Evolutionary conservation across 202 grass and related monocot species (phyloP).

Genomic region (Cymbopogon flexuosus): DNA sequence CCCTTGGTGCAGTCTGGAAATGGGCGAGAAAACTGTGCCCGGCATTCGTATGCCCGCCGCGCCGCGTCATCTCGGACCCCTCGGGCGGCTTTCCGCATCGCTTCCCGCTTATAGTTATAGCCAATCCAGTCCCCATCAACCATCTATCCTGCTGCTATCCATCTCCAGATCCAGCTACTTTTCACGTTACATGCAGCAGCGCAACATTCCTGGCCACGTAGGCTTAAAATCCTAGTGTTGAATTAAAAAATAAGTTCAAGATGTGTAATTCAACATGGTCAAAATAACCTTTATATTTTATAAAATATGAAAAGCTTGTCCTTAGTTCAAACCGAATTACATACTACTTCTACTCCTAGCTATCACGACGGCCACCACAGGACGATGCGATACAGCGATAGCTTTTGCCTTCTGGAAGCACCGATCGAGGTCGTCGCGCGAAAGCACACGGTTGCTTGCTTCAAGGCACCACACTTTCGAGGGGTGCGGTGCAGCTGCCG

Average conservation of each 20-base stretch:
- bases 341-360: too few relatives aligned
- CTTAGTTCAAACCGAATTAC: too few relatives aligned
- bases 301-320: too few relatives aligned
- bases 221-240: too few relatives aligned
- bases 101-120: not conserved
- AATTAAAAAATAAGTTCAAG: too few relatives aligned
- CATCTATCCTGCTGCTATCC: not conserved
- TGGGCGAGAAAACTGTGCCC: too few relatives aligned
- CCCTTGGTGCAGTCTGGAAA: too few relatives aligned
- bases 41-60: too few relatives aligned
- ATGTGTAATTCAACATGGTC: too few relatives aligned
- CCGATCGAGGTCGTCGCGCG: not conserved
- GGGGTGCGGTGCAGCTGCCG: not conserved
- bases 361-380: not conserved
- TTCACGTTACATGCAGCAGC: not conserved
- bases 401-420: not conserved
- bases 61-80: not conserved
- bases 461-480: not conserved
- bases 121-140: not conserved
- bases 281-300: too few relatives aligned
- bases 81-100: not conserved
- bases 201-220: not conserved
- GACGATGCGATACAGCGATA: not conserved
- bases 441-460: slow-evolving; percentile 27
- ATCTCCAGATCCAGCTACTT: not conserved